Conservation (phyloP, 176 grass and related monocot species). For the Calamus simplicifolius region DNA sequence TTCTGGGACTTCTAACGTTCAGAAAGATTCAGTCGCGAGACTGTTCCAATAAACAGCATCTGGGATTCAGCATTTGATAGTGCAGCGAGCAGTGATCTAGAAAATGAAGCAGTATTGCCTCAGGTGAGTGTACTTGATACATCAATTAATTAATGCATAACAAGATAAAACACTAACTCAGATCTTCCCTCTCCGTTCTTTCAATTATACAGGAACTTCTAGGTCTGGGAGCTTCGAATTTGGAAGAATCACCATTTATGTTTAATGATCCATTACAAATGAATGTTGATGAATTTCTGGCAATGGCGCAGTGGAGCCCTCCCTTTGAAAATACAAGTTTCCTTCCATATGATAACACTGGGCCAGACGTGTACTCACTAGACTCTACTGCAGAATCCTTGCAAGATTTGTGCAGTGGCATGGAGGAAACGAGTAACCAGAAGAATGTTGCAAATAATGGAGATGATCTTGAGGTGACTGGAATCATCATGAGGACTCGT, state of each 20-base stretch:
- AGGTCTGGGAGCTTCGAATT: neutral
- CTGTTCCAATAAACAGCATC: neutral
- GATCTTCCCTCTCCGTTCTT: slow-evolving; percentile 13
- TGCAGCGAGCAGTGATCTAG: slow-evolving; percentile 12
- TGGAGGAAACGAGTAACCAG: slow-evolving; percentile 38
- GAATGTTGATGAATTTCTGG: slow-evolving; percentile 16
- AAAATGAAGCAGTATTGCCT: slow-evolving; percentile 1
- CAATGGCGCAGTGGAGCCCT: slow-evolving; percentile 20
- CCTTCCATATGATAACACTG: slow-evolving; percentile 45
- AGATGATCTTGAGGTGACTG: slow-evolving; percentile 23
- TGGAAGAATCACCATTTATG: neutral
- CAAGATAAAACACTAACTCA: neutral
- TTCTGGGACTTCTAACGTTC: slow-evolving; percentile 29
- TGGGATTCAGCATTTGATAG: slow-evolving; percentile 4
- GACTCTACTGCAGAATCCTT: slow-evolving; percentile 50
- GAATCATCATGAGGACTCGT: slow-evolving; percentile 22
- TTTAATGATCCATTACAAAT: slow-evolving; percentile 17
- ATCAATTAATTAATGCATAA: neutral
- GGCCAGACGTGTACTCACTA: slow-evolving; percentile 55
- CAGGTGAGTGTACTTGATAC: slow-evolving; percentile 4
- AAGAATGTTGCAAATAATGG: slow-evolving; percentile 24
- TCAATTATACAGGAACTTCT: neutral
- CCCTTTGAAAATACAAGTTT: slow-evolving; percentile 39
- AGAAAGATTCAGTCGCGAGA: slow-evolving; percentile 29
- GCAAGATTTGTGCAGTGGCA: slow-evolving; percentile 58